Base-by-base conservation (phyloP, 257 asterid genomes). In the Schizonepeta tenuifolia region DNA sequence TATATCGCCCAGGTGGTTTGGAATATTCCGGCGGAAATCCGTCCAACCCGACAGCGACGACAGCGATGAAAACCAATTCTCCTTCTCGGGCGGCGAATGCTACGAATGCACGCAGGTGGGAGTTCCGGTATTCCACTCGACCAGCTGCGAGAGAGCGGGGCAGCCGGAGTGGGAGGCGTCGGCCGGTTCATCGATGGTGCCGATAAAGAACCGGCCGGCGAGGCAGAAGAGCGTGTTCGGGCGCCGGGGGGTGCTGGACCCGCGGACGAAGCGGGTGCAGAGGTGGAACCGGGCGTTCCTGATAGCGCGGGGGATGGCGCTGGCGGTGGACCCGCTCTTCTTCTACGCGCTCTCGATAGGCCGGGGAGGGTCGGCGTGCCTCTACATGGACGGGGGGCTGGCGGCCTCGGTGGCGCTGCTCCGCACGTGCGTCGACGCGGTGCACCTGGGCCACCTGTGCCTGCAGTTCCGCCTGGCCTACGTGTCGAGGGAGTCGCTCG, bases 151-250 rank as follows among this genome's bases (percentile, higher is more conserved):
- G 84, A 22, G 55, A 8, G 89, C 96, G 1, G 60, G 87, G 89
- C 93, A 77, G 67, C 97, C 96, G 9, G 94, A 92, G 70, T 95
- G 96, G 98, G 99, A 90, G 80, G 98, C 98, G 8, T 85, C 97
- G 4, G 97, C 99, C 79, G 98, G 99, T 46, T 91, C 98, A 0
- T 94, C 99, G 0, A 18, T 94, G 47, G 67, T 83, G 65, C 97
- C 98, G 10, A 90, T 91, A 56, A 80, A 81, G 38, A 82, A 80
- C 81, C 87, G 89, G 64, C 69, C 83, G 12, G 44, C 54, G 7
- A 46, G 65, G 47, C 75, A 13, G 11, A 70, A 47, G 21, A 15
- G 18, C 38, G 28, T 41, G 20, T 35, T 35, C 2, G 73, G 68
- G 20, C 65, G 33, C 54, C 58, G 64, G 44, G 74, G 76, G 7